Evolutionary conservation across 179 eudicot genomes (phyloP), one percentile per base, ranked within the genome.

Genomic region (Spergularia azorica): DNA sequence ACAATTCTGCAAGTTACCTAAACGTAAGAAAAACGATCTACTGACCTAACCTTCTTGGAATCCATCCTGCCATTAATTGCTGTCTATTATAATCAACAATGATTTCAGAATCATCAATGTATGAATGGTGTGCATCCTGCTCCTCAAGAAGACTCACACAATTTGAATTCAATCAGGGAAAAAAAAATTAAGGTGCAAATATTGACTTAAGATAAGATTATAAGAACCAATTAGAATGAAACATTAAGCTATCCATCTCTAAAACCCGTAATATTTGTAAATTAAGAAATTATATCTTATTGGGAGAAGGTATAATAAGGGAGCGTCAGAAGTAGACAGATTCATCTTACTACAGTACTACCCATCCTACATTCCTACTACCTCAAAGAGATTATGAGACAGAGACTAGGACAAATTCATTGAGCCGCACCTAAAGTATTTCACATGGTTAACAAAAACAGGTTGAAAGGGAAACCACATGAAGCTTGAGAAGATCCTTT

Each of bases 31-130:
- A 15, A 32, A 32, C 41, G 73, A 76, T 75, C 46, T 18, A 85
- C 89, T 81, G 57, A 95, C 98, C 98, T 87, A 95, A 86, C 81
- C 99, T 88, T 89, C 99, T 89, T 16, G 99, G 99, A 69, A 95
- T 91, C 99, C 99, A 95, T 66, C 99, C 99, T 63, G 97, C 86
- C 99, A 93, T 95, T 75, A 93, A 79, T 65, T 89, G 97, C 81
- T 95, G 98, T 81, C 99, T 87, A 80, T 89, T 91, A 79, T 91
- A 93, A 89, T 93, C 99, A 79, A 95, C 96, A 71, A 91, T 83
- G 78, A 95, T 86, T 86, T 93, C 99, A 76, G 95, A 91, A 84
- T 91, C 92, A 79, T 93, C 99, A 74, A 95, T 85, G 55, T 84
- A 50, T 9, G 94, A 84, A 79, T 95, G 99, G 80, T 95, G 97